A percentile compares a stretch with the other conserved stretches of the same genome.
phyloP scores from a whole-genome alignment of 768 basidiomycete species.

The Auricularia sp. region DNA sequence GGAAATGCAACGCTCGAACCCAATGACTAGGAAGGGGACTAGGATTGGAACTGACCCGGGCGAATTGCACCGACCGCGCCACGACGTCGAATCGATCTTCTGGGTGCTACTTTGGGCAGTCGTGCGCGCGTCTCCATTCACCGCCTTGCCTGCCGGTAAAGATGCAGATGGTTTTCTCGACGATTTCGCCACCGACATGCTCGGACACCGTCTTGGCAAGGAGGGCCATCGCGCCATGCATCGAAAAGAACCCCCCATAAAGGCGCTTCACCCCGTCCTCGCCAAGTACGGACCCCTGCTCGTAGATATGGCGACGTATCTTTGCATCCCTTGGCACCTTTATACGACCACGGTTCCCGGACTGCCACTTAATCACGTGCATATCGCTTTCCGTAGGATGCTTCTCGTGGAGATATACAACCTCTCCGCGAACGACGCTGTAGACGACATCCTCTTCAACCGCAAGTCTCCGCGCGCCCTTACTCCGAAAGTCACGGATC shows the following conservation, averaged over 20 bases:
- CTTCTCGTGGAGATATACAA: not conserved
- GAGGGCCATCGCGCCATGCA: not conserved
- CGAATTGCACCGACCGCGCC: not conserved
- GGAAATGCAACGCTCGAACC: too few species aligned
- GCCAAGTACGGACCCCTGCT: not conserved
- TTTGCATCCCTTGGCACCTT: not conserved
- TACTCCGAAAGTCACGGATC: too few species aligned
- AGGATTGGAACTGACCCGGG: not conserved
- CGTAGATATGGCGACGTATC: not conserved
- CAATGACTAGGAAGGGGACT: not conserved
- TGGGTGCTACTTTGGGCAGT: not conserved
- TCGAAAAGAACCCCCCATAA: not conserved
- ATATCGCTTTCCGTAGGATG: not conserved
- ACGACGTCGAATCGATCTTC: not conserved
- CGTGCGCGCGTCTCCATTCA: too few species aligned
- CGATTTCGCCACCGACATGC: not conserved
- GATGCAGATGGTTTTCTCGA: too few species aligned
- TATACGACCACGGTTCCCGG: not conserved
- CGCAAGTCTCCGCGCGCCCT: too few species aligned
- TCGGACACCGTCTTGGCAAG: not conserved
- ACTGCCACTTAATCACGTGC: not conserved
- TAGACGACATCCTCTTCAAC: too few species aligned
- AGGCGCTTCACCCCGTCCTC: not conserved
- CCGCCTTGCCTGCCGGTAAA: too few species aligned
- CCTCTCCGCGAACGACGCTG: not conserved